Evolutionary conservation across 1,284 basidiomycete species (phyloP), one percentile per base, ranked within the genome.

Genomic region (Austroboletus niveus): DNA sequence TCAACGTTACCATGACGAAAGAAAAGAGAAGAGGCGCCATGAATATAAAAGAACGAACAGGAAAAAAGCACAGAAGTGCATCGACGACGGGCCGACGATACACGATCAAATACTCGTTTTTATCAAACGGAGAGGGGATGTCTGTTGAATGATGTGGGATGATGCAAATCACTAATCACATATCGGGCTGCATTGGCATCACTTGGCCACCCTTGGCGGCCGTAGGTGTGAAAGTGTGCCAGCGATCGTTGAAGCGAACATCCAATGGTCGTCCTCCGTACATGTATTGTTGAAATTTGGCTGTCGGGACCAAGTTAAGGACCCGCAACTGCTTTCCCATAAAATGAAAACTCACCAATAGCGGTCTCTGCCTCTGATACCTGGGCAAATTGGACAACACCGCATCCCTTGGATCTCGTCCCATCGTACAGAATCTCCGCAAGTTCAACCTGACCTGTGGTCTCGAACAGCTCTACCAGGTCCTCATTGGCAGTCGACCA

Each of bases 401-500:
- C 96, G 52, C 89, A 87, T 22, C 96, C 96, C 69, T 95, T 95
- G 45, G 91, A 93, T 51, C 95, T 84, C 8, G 87, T 84, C 30
- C 89, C 89, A 57, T 98, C 95, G 61, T 89, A 93, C 46, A 98
- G 70, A 59, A 98, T 94, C 70, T 98, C 96, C 10, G 96, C 96
- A 42, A 94, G 75, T 62, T 94, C 89, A 32, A 99, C 96, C 58
- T 87, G 88, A 10, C 96, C 96, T 1, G 94, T 97, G 31, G 96
- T 99, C 75, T 98, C 95, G 65, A 99, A 99, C 31, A 99, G 75
- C 73, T 99, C 96, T 24, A 98, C 95, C 30, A 99, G 76, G 68
- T 99, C 96, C 66, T 98, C 95, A 70, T 98, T 97, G n/a, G 94
- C 92, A 34, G 96, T 99, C 15, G 94, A 98, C 94, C 94, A 98